Conservation (phyloP, 805 yeast genomes). For the Hanseniaspora thailandica region DNA sequence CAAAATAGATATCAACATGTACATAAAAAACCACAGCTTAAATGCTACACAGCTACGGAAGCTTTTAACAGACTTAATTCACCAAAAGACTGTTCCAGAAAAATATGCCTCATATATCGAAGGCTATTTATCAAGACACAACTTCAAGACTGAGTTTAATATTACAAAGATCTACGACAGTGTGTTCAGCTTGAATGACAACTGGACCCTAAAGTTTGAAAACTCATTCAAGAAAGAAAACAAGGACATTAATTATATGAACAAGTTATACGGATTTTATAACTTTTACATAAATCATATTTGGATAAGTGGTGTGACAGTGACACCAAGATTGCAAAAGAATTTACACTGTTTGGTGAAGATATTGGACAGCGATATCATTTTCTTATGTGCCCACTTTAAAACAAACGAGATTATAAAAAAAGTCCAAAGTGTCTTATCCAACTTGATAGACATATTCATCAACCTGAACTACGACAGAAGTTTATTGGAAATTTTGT, state of each 20-base stretch:
- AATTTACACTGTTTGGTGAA: background rate
- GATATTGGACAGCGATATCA: background rate
- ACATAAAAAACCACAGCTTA: background rate
- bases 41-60: background rate
- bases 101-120: background rate
- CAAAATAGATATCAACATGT: background rate
- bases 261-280: conserved; percentile 12
- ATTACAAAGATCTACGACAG: background rate
- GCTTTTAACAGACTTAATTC: background rate
- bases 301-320: background rate
- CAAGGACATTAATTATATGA: background rate
- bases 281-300: conserved; percentile 9
- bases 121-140: background rate
- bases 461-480: background rate
- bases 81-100: background rate
- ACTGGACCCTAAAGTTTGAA: conserved; percentile 12
- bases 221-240: background rate
- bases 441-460: background rate
- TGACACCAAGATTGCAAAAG: background rate
- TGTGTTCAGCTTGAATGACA: conserved; percentile 4
- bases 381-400: background rate
- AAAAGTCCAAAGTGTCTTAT: background rate
- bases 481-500: conserved; percentile 19
- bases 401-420: background rate
- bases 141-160: background rate